A percentile compares a stretch with the other conserved stretches of the same genome.
These are phyloP conservation scores for Aspergillus nanangensis DNA, from an alignment of 495 filamentous ascomycete species.

Conservation along the genomic window DNA sequence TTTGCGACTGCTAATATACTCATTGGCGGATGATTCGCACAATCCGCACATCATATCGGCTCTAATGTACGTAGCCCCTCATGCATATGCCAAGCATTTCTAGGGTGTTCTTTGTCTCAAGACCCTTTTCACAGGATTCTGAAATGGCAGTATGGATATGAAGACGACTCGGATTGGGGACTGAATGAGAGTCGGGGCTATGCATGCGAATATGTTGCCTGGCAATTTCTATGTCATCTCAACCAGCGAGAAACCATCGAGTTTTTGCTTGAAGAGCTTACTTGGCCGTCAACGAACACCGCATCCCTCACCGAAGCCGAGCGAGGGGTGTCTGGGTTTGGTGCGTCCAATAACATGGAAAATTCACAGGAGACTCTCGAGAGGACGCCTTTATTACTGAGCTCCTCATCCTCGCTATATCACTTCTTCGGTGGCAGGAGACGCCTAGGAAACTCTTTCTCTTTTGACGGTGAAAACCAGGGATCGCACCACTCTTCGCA, in stretches of 20 bases:
- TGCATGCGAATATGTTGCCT: slow-evolving; percentile 90
- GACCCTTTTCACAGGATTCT: slow-evolving; percentile 51
- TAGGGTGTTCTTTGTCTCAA: slow-evolving; percentile 1
- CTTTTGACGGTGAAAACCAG: slow-evolving; percentile 4
- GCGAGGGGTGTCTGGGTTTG: slow-evolving; percentile 16
- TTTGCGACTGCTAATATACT: slow-evolving; percentile 60
- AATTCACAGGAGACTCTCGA: slow-evolving; percentile 12
- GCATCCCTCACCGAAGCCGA: slow-evolving; percentile 21
- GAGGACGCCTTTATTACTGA: slow-evolving; percentile 26
- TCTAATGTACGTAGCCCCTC: slow-evolving; percentile 62
- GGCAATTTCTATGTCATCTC: slow-evolving; percentile 77
- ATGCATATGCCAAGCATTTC: no score
- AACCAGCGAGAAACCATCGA: slow-evolving; percentile 79
- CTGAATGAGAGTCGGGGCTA: slow-evolving; percentile 71
- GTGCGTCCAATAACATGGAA: slow-evolving; percentile 3
- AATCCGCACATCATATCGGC: slow-evolving; percentile 75
- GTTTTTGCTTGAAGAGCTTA: slow-evolving; percentile 77
- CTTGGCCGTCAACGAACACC: slow-evolving; percentile 11
- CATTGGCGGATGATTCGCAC: slow-evolving; percentile 59
- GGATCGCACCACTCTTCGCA: slow-evolving; percentile 7
- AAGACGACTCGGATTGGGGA: slow-evolving; percentile 61
- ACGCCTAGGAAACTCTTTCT: slow-evolving; percentile 7
- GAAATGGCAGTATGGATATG: slow-evolving; percentile 68
- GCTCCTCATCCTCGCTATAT: slow-evolving; percentile 24
- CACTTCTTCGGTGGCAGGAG: slow-evolving; percentile 16